These are phyloP conservation scores for Metschnikowia similis DNA, from an alignment of 805 yeast genomes.

Conservation along the genomic window DNA sequence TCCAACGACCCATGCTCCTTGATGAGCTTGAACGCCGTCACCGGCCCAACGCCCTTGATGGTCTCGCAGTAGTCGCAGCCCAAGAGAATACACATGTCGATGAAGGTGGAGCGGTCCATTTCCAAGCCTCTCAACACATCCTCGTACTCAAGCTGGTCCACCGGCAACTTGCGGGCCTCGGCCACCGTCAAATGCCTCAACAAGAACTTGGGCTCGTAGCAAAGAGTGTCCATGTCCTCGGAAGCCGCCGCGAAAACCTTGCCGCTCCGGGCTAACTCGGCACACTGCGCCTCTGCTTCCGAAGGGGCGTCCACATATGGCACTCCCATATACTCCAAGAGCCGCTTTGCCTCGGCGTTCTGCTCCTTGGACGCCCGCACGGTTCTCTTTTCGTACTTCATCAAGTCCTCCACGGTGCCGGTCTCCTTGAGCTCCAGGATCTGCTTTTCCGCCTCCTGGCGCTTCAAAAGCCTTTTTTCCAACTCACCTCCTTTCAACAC, in stretches of 20 bases:
- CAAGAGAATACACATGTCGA: conserved; percentile 85
- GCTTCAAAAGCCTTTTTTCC: conserved; percentile 72
- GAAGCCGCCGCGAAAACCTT: conserved; percentile 96
- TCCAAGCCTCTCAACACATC: conserved; percentile 73
- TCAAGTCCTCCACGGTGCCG: conserved; percentile 72
- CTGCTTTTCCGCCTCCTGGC: conserved; percentile 78
- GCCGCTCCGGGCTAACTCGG: conserved; percentile 82
- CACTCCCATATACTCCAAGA: conserved; percentile 86
- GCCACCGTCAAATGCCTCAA: conserved; percentile 90
- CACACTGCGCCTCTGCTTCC: conserved; percentile 99
- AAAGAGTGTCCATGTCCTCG: conserved; percentile 97
- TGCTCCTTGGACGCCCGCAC: conserved; percentile 88
- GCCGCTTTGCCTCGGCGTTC: conserved; percentile 85
- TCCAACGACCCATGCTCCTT: conserved; percentile 82
- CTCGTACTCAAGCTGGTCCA: conserved; percentile 71
- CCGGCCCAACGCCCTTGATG: conserved; percentile 93
- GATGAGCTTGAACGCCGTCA: conserved; percentile 83
- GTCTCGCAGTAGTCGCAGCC: conserved; percentile 99
- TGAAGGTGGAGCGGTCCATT: conserved; percentile 67
- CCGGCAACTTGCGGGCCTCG: conserved; percentile 89
- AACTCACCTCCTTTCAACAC: conserved; percentile 88
- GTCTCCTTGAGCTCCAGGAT: conserved; percentile 74
- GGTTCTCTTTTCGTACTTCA: conserved; percentile 76
- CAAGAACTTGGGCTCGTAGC: conserved; percentile 80
- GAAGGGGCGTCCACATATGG: conserved; percentile 94